These are phyloP conservation scores for Leptodermis oblonga DNA, from an alignment of 257 asterid species.

Conservation along the genomic window DNA sequence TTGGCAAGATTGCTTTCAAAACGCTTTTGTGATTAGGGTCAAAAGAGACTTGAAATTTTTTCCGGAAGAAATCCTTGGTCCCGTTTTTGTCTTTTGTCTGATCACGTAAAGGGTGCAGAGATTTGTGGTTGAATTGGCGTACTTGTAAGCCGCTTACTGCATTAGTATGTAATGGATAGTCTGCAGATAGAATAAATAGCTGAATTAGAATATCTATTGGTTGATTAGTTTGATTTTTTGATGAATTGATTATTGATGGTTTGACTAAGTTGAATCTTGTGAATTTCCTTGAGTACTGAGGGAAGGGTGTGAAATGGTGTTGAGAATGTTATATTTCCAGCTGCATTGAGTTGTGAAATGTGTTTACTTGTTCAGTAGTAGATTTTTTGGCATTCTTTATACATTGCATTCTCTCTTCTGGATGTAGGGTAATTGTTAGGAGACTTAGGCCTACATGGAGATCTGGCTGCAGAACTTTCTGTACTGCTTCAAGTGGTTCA, in stretches of 20 bases:
- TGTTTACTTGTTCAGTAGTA: no score
- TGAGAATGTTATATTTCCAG: background rate
- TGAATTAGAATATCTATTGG: background rate
- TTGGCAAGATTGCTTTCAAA: background rate
- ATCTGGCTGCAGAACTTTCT: conserved; percentile 42
- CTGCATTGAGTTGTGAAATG: no score
- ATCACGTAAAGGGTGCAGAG: background rate
- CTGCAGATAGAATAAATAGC: background rate
- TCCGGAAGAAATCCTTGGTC: background rate
- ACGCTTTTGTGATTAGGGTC: background rate
- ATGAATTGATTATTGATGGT: background rate
- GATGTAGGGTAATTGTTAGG: conserved; percentile 43
- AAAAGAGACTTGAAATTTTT: background rate
- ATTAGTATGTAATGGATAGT: background rate
- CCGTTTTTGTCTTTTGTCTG: background rate
- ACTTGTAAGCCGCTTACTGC: background rate
- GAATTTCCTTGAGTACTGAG: conserved; percentile 1
- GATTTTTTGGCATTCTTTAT: no score
- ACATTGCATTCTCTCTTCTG: conserved; percentile 8
- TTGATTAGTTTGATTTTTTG: background rate
- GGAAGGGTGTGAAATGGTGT: background rate
- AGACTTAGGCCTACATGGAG: conserved; percentile 35
- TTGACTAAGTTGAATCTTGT: background rate
- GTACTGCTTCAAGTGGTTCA: conserved; percentile 40
- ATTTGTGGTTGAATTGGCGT: background rate